Evolutionary conservation across 148 eudicot species (phyloP).

Genomic region (Vaccinium vitisidaea): DNA sequence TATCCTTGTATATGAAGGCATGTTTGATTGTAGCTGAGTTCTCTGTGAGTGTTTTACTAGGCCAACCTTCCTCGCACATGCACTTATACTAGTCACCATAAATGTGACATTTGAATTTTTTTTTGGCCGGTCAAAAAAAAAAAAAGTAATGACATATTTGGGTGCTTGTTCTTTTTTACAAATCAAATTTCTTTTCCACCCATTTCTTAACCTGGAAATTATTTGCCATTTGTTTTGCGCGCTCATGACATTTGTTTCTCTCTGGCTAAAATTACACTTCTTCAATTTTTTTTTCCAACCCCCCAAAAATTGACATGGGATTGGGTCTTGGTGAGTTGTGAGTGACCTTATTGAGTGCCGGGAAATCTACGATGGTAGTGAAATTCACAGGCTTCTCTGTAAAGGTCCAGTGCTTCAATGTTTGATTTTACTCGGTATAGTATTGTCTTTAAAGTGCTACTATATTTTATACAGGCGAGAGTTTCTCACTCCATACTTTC

Average conservation of each 20-base stretch:
- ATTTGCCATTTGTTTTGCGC: too few relatives aligned
- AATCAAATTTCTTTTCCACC: not conserved
- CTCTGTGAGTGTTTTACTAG: too few relatives aligned
- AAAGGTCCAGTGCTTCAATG: not conserved
- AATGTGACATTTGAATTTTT: too few relatives aligned
- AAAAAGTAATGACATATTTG: too few relatives aligned
- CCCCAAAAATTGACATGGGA: not conserved
- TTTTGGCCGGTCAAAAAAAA: not conserved
- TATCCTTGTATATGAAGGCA: too few relatives aligned
- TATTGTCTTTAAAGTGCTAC: too few relatives aligned
- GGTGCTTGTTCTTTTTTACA: not conserved
- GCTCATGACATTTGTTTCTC: not conserved
- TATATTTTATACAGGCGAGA: too few relatives aligned
- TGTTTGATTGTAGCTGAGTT: too few relatives aligned
- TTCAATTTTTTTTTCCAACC: not conserved
- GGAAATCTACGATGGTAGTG: not conserved
- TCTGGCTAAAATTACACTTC: not conserved
- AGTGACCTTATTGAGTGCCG: not conserved
- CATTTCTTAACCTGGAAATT: not conserved
- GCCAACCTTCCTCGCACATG: too few relatives aligned
- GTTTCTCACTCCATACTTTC: too few relatives aligned
- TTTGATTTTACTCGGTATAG: not conserved
- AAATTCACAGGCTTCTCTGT: too few relatives aligned
- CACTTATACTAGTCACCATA: too few relatives aligned
- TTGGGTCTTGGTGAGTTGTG: not conserved